Evolutionary conservation across 2,329 filamentous ascomycete species (phyloP).

Genomic region (Xylariaceae sp.): DNA sequence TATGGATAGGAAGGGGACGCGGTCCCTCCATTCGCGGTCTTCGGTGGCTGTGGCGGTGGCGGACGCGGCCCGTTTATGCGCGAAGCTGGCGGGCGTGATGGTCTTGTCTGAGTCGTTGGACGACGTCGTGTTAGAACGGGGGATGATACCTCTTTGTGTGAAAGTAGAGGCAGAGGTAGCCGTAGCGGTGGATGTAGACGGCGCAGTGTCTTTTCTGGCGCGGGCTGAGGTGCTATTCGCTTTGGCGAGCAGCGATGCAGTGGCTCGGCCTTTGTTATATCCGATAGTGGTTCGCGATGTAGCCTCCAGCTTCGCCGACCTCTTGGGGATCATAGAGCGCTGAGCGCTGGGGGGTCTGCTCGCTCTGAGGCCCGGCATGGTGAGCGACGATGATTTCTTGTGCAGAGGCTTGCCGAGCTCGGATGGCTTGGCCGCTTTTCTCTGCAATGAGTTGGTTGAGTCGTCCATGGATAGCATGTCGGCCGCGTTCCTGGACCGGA

Average conservation of each 20-base stretch:
- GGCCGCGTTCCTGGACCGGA: conserved; percentile 53
- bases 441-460: conserved; percentile 32
- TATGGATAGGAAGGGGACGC: conserved; percentile 54
- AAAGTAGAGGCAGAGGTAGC: neutral
- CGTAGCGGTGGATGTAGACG: neutral
- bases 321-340: conserved; percentile 42
- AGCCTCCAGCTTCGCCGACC: conserved; percentile 56
- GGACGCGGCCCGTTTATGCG: conserved; percentile 29
- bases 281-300: conserved; percentile 79
- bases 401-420: conserved; percentile 22
- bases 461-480: conserved; percentile 47
- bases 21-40: conserved; percentile 36
- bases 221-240: conserved; percentile 23
- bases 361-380: conserved; percentile 32
- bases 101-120: conserved; percentile 42
- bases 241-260: conserved; percentile 46
- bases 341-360: conserved; percentile 34
- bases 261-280: conserved; percentile 70
- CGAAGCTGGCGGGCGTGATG: conserved; percentile 46
- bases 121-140: conserved; percentile 36
- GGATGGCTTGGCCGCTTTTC: conserved; percentile 29
- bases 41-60: conserved; percentile 34
- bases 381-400: conserved; percentile 28
- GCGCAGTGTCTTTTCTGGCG: conserved; percentile 17
- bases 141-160: conserved; percentile 21